Conservation (phyloP, 2,329 filamentous ascomycete genomes). For the Westerdykella ornata region DNA sequence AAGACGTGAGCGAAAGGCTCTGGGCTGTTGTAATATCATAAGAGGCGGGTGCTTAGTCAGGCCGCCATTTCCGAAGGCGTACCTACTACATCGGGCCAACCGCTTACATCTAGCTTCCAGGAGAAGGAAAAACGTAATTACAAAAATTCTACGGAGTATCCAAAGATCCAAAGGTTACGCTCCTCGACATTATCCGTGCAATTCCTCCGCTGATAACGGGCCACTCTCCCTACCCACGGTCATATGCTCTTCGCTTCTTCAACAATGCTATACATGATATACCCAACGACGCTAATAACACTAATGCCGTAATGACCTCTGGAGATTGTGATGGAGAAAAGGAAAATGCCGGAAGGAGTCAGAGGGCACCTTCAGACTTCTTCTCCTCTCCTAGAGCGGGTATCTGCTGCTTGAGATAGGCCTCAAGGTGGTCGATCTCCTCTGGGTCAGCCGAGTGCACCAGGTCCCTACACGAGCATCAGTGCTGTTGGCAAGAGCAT, state of each 20-base stretch:
- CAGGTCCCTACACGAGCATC: slow-evolving; percentile 50
- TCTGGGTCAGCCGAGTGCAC: slow-evolving; percentile 67
- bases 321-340: slow-evolving; percentile 2
- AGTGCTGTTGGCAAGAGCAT: neutral
- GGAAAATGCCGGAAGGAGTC: slow-evolving; percentile 16
- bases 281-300: slow-evolving; percentile 18
- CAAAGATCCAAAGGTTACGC: too few relatives aligned
- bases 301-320: slow-evolving; percentile 17
- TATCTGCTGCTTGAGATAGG: slow-evolving; percentile 50
- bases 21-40: too few relatives aligned
- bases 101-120: too few relatives aligned
- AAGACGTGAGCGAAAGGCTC: too few relatives aligned
- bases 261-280: slow-evolving; percentile 25
- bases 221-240: neutral
- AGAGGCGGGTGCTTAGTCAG: too few relatives aligned
- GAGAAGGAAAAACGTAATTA: too few relatives aligned
- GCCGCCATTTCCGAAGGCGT: too few relatives aligned
- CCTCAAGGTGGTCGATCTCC: slow-evolving; percentile 77
- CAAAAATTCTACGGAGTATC: too few relatives aligned
- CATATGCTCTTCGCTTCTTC: slow-evolving; percentile 10
- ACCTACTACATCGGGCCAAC: too few relatives aligned
- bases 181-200: too few relatives aligned
- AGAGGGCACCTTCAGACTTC: slow-evolving; percentile 25
- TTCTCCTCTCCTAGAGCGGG: slow-evolving; percentile 41
- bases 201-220: neutral